phyloP scores from a whole-genome alignment of 176 grass and related monocot species.

The Hordeum marinum region DNA sequence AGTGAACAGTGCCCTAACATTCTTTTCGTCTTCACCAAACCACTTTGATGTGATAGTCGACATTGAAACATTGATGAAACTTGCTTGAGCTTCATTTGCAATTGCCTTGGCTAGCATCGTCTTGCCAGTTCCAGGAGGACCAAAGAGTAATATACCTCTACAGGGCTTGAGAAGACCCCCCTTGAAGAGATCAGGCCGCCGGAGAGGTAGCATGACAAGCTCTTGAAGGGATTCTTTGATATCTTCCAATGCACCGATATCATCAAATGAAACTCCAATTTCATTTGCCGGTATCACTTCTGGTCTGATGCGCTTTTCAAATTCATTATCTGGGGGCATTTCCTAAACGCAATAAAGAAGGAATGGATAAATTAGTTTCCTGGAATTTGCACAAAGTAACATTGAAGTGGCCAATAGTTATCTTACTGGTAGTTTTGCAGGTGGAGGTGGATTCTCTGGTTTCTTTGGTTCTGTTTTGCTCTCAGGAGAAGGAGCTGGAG shows the following conservation, averaged over 20 bases:
- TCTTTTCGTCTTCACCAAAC: conserved; percentile 91
- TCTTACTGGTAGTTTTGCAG: conserved; percentile 54
- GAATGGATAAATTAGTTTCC: conserved; percentile 12
- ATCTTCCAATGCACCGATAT: conserved; percentile 72
- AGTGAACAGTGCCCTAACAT: conserved; percentile 72
- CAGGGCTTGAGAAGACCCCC: conserved; percentile 80
- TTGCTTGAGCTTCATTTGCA: conserved; percentile 81
- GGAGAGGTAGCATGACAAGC: conserved; percentile 79
- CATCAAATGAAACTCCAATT: conserved; percentile 78
- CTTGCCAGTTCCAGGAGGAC: conserved; percentile 80
- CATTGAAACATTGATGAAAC: conserved; percentile 87
- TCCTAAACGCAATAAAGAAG: conserved; percentile 32
- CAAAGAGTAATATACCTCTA: conserved; percentile 77
- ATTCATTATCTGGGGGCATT: conserved; percentile 65
- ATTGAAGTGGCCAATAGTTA: background rate
- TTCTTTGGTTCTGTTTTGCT: conserved; percentile 60
- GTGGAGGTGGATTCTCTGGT: conserved; percentile 34
- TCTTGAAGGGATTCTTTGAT: conserved; percentile 91
- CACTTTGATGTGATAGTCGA: conserved; percentile 82
- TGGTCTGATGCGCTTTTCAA: conserved; percentile 80
- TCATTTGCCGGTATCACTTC: conserved; percentile 82
- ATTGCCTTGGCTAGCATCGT: conserved; percentile 89
- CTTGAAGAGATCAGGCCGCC: conserved; percentile 78
- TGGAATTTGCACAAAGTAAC: background rate
- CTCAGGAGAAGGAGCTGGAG: conserved; percentile 12